phyloP scores from a whole-genome alignment of 1,139 yeast genomes.

The Diutina mesorugosa region DNA sequence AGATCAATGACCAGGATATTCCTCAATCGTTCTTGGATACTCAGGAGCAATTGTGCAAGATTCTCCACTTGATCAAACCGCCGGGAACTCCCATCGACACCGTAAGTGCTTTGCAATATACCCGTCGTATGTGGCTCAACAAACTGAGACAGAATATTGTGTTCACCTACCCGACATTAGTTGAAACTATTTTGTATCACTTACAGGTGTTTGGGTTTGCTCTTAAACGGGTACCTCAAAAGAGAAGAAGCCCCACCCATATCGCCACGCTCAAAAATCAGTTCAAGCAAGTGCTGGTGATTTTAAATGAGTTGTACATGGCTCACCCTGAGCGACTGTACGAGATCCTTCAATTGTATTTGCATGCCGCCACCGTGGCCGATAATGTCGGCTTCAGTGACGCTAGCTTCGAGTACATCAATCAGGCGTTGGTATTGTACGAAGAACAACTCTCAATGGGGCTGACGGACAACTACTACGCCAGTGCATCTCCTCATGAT shows the following conservation, averaged over 20 bases:
- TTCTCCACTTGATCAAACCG: conserved; percentile 49
- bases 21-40: conserved; percentile 32
- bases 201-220: background rate
- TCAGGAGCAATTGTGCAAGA: conserved; percentile 58
- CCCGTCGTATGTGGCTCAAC: conserved; percentile 42
- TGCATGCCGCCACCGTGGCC: conserved; percentile 54
- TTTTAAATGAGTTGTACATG: conserved; percentile 55
- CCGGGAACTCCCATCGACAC: conserved; percentile 33
- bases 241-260: conserved; percentile 12
- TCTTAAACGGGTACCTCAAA: conserved; percentile 6
- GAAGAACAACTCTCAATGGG: conserved; percentile 48
- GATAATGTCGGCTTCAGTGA: conserved; percentile 49
- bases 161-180: conserved; percentile 65
- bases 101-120: conserved; percentile 41
- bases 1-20: conserved; percentile 16
- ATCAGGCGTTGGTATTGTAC: conserved; percentile 76
- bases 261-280: conserved; percentile 29
- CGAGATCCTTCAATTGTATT: conserved; percentile 37
- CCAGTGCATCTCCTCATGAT: conserved; percentile 21
- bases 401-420: conserved; percentile 79
- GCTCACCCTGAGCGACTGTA: conserved; percentile 33
- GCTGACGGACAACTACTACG: conserved; percentile 11
- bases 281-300: conserved; percentile 64
- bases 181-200: conserved; percentile 10
- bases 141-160: conserved; percentile 42